These are phyloP conservation scores for Rhamnella rubrinervis DNA, from an alignment of 331 rosid genomes.

Conservation along the genomic window DNA sequence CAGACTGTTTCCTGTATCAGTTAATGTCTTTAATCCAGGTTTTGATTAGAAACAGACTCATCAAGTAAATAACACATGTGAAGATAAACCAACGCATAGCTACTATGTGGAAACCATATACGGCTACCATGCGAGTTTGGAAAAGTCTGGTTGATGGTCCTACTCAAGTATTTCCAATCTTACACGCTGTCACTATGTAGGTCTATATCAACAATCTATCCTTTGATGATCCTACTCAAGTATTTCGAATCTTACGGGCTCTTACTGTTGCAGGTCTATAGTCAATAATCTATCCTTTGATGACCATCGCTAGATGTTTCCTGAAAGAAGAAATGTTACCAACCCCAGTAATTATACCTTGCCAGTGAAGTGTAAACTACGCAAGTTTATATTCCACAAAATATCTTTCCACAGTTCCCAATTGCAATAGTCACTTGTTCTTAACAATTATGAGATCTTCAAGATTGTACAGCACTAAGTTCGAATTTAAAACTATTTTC, in stretches of 20 bases:
- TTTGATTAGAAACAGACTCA: not conserved
- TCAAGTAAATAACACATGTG: not conserved
- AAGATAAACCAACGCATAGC: not conserved
- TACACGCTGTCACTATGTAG: too few species aligned
- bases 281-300: too few species aligned
- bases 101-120: not conserved
- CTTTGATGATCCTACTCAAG: not conserved
- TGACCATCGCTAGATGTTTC: too few species aligned
- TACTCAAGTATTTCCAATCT: too few species aligned
- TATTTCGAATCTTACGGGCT: too few species aligned
- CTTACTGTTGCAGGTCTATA: too few species aligned
- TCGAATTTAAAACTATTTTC: not conserved
- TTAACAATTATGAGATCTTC: not conserved
- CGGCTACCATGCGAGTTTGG: not conserved
- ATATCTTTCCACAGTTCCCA: not conserved
- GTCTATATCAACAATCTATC: too few species aligned
- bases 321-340: not conserved
- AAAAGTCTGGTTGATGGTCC: not conserved
- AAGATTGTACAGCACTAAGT: not conserved
- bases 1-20: not conserved
- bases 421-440: not conserved
- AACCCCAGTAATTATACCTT: not conserved
- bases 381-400: not conserved
- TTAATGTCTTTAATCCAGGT: not conserved
- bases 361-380: not conserved